Evolutionary conservation across 768 basidiomycete species (phyloP).

Genomic region (Boletus reticulatus): DNA sequence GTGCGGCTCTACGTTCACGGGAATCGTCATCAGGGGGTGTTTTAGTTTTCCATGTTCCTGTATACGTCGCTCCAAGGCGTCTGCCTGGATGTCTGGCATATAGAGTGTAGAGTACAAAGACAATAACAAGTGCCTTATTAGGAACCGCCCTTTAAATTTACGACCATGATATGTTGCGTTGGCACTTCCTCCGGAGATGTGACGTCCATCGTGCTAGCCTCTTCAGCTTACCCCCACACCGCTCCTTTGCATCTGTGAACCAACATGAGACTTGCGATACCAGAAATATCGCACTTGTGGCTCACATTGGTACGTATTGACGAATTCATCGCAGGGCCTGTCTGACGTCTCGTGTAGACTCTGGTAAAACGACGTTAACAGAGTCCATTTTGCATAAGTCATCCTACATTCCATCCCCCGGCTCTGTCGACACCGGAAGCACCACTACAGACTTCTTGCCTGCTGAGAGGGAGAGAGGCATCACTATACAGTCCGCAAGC

Average conservation of each 20-base stretch:
- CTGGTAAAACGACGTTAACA: constrained; percentile 86
- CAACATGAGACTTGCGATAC: constrained; percentile 39
- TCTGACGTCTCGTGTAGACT: constrained; percentile 49
- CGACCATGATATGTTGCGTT: constrained; percentile 20
- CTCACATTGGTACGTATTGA: constrained; percentile 68
- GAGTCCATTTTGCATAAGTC: constrained; percentile 83
- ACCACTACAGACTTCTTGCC: constrained; percentile 90
- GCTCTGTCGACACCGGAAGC: constrained; percentile 86
- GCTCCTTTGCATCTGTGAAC: constrained; percentile 23
- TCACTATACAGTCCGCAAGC: constrained; percentile 90
- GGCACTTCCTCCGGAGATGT: constrained; percentile 10
- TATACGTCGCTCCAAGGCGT: constrained; percentile 43
- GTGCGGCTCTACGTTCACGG: constrained; percentile 36
- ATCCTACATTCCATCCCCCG: constrained; percentile 66
- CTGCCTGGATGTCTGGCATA: constrained; percentile 33
- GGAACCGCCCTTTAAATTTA: background rate
- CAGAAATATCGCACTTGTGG: constrained; percentile 85
- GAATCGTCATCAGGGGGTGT: constrained; percentile 55
- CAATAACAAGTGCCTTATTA: constrained; percentile 14
- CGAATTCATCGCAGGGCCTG: background rate
- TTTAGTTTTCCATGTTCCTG: constrained; percentile 36
- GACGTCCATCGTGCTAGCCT: background rate
- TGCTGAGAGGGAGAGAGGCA: constrained; percentile 86
- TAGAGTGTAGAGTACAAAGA: background rate
- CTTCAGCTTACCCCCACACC: constrained; percentile 1